Evolutionary conservation across 2,329 filamentous ascomycete species (phyloP).

Genomic region (Xylaria hypoxylon): DNA sequence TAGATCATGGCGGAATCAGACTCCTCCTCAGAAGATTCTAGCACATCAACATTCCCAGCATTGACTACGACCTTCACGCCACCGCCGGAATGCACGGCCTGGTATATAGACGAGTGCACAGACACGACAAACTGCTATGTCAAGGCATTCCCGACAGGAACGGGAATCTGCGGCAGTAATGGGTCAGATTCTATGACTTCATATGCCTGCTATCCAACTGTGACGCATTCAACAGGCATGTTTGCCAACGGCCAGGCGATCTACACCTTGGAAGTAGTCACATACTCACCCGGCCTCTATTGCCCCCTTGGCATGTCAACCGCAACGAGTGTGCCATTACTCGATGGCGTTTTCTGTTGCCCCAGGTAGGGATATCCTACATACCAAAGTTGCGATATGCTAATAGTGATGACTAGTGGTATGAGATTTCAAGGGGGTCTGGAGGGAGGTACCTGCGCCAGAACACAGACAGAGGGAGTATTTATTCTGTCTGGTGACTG

Average conservation of each 20-base stretch:
- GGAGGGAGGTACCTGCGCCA: background rate
- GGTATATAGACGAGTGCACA: conserved; percentile 13
- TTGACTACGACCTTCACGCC: conserved; percentile 25
- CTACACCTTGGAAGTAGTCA: conserved; percentile 5
- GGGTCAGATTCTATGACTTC: too few relatives aligned
- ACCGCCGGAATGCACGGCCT: conserved; percentile 14
- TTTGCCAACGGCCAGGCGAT: conserved; percentile 13
- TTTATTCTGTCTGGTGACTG: conserved; percentile 10
- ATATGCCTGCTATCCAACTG: too few relatives aligned
- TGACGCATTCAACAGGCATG: background rate
- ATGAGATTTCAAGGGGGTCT: conserved; percentile 10
- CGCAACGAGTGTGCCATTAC: conserved; percentile 11
- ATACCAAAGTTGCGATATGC: background rate
- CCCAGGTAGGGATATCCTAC: conserved; percentile 8
- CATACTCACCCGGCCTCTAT: conserved; percentile 16
- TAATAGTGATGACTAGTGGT: conserved; percentile 8
- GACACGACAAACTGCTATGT: conserved; percentile 14
- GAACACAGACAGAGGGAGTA: conserved; percentile 17
- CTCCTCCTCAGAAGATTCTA: background rate
- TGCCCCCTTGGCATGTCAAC: conserved; percentile 22
- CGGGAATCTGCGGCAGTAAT: too few relatives aligned
- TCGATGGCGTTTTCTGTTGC: conserved; percentile 22
- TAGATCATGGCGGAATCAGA: conserved; percentile 6
- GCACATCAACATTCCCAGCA: conserved; percentile 14
- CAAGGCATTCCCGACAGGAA: conserved; percentile 22